A percentile compares a stretch with the other conserved stretches of the same genome.
phyloP scores from a whole-genome alignment of 352 stramenopile species.

The Phytophthora fragariae region DNA sequence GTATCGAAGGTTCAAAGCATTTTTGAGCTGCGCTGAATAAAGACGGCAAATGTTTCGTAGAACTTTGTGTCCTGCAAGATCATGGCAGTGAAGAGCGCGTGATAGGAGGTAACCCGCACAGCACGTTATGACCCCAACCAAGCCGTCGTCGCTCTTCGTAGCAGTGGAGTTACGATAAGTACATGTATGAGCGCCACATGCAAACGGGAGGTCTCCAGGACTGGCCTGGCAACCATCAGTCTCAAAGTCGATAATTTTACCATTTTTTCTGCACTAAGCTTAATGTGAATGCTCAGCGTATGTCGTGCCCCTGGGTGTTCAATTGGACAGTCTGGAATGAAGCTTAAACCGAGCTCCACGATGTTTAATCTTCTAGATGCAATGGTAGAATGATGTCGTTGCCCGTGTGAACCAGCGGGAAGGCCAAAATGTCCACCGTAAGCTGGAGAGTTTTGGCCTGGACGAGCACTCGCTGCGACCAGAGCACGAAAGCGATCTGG shows the following conservation, averaged over 20 bases:
- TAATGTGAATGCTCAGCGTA: background rate
- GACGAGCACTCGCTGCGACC: constrained; percentile 19
- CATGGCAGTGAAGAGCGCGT: constrained; percentile 52
- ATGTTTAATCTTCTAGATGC: background rate
- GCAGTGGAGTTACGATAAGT: constrained; percentile 36
- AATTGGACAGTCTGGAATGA: too few species aligned
- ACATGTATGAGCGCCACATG: constrained; percentile 3
- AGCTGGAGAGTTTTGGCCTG: constrained; percentile 24
- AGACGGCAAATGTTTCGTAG: constrained; percentile 30
- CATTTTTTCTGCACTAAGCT: background rate
- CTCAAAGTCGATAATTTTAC: background rate
- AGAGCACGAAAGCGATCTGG: constrained; percentile 31
- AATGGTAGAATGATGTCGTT: constrained; percentile 17
- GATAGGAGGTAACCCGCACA: constrained; percentile 47
- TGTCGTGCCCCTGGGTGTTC: too few species aligned
- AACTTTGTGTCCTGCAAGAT: constrained; percentile 57
- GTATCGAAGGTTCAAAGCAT: constrained; percentile 37
- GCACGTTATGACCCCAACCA: constrained; percentile 37
- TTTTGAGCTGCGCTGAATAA: constrained; percentile 39
- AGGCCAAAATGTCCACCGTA: constrained; percentile 21
- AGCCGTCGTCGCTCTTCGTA: constrained; percentile 40
- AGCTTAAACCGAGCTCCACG: background rate
- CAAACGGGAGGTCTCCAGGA: constrained; percentile 11
- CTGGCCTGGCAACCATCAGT: constrained; percentile 27
- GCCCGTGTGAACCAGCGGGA: constrained; percentile 25